Base-by-base conservation (phyloP, 768 basidiomycete genomes). In the Rhodotorula taiwanensis region DNA sequence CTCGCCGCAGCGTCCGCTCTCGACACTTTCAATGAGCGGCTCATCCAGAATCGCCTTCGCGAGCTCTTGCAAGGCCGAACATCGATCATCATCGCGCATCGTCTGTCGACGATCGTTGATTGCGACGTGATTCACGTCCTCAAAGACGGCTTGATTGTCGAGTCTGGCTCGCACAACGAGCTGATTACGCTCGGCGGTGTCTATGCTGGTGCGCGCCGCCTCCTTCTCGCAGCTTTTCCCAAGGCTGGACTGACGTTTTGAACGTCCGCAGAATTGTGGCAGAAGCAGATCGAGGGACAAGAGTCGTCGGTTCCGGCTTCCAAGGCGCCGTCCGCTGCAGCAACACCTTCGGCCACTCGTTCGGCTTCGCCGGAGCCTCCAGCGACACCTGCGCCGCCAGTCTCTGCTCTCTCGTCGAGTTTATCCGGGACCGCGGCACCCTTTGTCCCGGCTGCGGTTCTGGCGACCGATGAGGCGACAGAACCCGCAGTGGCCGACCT, bases 1-100 rank as follows among this genome's bases (percentile, higher is more conserved):
- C 18, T 31, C 14, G 28, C 13, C 9, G 14, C 36, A 65, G 77
- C 77, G 13, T 73, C 70, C 66, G 89, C 90, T 18, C 77, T 95
- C 64, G 91, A 95, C 76, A 92, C 90, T 3, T 84, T 85, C 15
- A 92, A 90, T 0, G 90, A 94, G 75, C 86, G 88, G 60, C 87
- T 89, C 70, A 90, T 94, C 60, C 88, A 92, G 74, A 86, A 85
- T 65, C 87, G 89, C 13, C 79, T 93, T n/a, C 84, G 86, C 65
- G 86, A 87, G 67, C 80, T 92, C 27, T 82, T 86, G 57, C 62
- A 66, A n/a, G 51, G 58, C 27, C 62, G 51, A 42, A 71, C 70
- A 11, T 58, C 62, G 3, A 48, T 70, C 36, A 56, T 54, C 16
- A 63, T 69, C 63, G 51, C 70, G 52, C 69, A 58, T 63, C 66